Base-by-base conservation (phyloP, 257 asterid species). In the Nicotiana undulata region DNA sequence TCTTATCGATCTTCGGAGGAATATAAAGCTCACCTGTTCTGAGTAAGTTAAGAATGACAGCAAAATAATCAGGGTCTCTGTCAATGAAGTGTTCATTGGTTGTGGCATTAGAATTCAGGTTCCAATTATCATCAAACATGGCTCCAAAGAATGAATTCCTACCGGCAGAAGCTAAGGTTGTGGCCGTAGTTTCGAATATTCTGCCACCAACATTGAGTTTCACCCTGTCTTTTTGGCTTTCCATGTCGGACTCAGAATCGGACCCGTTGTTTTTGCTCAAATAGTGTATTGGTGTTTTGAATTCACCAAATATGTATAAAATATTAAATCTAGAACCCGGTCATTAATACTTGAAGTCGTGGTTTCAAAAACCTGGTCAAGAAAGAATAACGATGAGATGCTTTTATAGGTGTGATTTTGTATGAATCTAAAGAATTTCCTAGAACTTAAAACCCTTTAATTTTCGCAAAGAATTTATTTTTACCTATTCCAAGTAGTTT, bases 61-160 rank as follows among this genome's bases (percentile, higher is more conserved):
- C 88, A 58, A 94, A 94, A 81, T 92, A 93, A 79, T 93, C 93
- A 0, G 98, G 96, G 83, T 94, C 89, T 40, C 97, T 93, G 80
- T 94, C 97, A 18, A 94, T 89, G 87, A 93, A 94, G 80, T 91
- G 94, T 9, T 93, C 97, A 8, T 84, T 31, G 16, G 59, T 80
- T 24, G 93, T 49, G 64, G 79, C 61, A 81, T 84, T 56, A 64
- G 92, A 61, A 26, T 84, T 90, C 77, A 91, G 88, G 87, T 88
- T 86, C 98, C 97, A 94, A 63, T 91, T 87, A 10, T 88, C 92
- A 26, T 93, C 95, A 29, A 94, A 91, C 94, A 94, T 90, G 0
- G 97, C 94, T 32, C 98, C 94, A 58, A 94, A 94, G 4, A 94
- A 81, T 22, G 97, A 91, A 80, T 88, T 88, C 8, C 94, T 88